Conservation (phyloP, 2,329 filamentous ascomycete species). For the Beauveria asiatica region DNA sequence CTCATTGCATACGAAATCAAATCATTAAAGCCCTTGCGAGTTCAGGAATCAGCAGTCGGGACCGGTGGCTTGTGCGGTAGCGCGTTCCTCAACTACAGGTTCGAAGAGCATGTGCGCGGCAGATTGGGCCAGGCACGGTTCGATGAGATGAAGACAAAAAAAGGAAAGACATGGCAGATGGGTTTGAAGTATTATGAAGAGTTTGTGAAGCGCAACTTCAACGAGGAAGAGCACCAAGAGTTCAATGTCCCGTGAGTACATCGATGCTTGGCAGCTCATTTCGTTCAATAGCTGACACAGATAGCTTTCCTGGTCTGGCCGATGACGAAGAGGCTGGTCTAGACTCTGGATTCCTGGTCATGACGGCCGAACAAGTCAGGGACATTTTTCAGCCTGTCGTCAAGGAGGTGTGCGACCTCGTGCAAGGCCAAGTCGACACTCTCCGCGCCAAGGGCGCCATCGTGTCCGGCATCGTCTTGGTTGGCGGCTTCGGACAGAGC, state of each 20-base stretch:
- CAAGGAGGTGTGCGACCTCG: constrained; percentile 59
- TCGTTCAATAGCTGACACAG: not conserved
- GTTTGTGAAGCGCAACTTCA: constrained; percentile 77
- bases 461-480: constrained; percentile 68
- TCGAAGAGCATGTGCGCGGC: constrained; percentile 65
- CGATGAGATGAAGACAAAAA: constrained; percentile 68
- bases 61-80: constrained; percentile 71
- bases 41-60: constrained; percentile 73
- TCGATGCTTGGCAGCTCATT: not conserved
- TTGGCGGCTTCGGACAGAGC: constrained; percentile 74
- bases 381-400: constrained; percentile 70
- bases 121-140: constrained; percentile 60
- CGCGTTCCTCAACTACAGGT: constrained; percentile 71
- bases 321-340: constrained; percentile 68
- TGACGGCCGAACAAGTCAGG: constrained; percentile 61
- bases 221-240: constrained; percentile 68
- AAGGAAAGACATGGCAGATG: constrained; percentile 73
- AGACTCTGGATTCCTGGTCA: constrained; percentile 67
- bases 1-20: constrained; percentile 77
- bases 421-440: constrained; percentile 57
- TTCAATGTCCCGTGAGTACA: constrained; percentile 60
- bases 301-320: constrained; percentile 60
- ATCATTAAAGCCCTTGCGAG: constrained; percentile 59
- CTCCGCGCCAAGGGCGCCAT: constrained; percentile 53
- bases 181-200: constrained; percentile 74